Percentiles rank a stretch among this genome's conserved stretches.
Evolutionary conservation across 805 yeast species (phyloP).

Genomic region (Maudiozyma saulgeensis): DNA sequence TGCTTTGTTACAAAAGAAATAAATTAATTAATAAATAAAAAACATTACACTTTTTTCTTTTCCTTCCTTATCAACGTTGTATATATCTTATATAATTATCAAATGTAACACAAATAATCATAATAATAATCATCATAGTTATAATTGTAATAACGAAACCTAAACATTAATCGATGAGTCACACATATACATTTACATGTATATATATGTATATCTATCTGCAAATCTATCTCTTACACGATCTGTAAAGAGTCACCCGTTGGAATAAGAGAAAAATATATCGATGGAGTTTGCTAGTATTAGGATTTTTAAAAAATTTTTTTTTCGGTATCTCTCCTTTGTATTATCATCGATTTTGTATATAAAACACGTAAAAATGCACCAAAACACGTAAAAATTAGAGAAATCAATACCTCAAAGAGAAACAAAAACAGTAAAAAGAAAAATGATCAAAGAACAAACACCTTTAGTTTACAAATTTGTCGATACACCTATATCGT

Average conservation of each 20-base stretch:
- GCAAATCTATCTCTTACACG: too few species aligned
- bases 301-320: too few species aligned
- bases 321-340: too few species aligned
- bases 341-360: too few species aligned
- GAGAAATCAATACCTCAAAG: not conserved
- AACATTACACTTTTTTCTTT: not conserved
- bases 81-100: not conserved
- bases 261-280: too few species aligned
- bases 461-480: slow-evolving; percentile 9
- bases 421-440: not conserved
- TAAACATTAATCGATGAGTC: too few species aligned
- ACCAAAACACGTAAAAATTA: too few species aligned
- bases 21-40: not conserved
- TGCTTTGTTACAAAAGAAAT: slow-evolving; percentile 36
- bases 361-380: too few species aligned
- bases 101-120: not conserved
- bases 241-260: too few species aligned
- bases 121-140: not conserved
- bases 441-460: not conserved
- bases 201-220: too few species aligned
- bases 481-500: slow-evolving; percentile 7
- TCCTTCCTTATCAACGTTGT: not conserved
- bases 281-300: too few species aligned
- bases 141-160: not conserved
- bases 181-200: too few species aligned